Percentiles rank a stretch among this genome's conserved stretches.
Conservation (phyloP, 768 basidiomycete species). For the Hortiboletus campestris region DNA sequence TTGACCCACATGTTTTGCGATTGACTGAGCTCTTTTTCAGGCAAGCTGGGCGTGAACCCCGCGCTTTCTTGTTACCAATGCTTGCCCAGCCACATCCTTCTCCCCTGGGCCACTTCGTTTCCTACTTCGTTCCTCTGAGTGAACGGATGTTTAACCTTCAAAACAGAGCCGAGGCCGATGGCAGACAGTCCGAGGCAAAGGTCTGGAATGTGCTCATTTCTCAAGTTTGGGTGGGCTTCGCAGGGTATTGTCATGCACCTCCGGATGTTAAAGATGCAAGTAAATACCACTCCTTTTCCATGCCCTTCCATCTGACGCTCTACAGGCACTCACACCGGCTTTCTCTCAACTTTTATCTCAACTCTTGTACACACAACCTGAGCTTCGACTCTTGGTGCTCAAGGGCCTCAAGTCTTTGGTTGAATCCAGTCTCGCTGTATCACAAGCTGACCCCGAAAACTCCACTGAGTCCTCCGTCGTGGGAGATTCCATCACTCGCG, state of each 20-base stretch:
- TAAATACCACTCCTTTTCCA: background rate
- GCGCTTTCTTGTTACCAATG: conserved; percentile 89
- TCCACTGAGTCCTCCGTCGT: conserved; percentile 25
- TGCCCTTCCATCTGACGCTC: conserved; percentile 1
- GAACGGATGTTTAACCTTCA: conserved; percentile 91
- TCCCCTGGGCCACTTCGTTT: conserved; percentile 79
- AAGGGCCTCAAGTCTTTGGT: conserved; percentile 79
- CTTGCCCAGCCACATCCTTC: conserved; percentile 80
- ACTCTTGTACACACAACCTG: conserved; percentile 85
- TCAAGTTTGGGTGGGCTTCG: conserved; percentile 91
- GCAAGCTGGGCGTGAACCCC: conserved; percentile 72
- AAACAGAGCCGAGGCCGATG: conserved; percentile 71
- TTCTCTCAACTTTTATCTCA: conserved; percentile 93
- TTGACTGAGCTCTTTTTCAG: conserved; percentile 37
- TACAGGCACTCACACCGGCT: conserved; percentile 65
- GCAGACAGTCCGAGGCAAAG: conserved; percentile 81
- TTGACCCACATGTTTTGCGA: background rate
- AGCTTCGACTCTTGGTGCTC: conserved; percentile 79
- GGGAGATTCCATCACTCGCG: conserved; percentile 43
- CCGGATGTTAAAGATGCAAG: conserved; percentile 70
- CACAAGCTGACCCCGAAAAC: conserved; percentile 33
- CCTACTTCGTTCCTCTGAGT: conserved; percentile 90
- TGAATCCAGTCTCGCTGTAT: conserved; percentile 67
- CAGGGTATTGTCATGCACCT: conserved; percentile 85
- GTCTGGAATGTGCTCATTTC: conserved; percentile 92